A percentile compares a stretch with the other conserved stretches of the same genome.
phyloP scores from a whole-genome alignment of 495 filamentous ascomycete species.

The Terfezia boudieri region DNA sequence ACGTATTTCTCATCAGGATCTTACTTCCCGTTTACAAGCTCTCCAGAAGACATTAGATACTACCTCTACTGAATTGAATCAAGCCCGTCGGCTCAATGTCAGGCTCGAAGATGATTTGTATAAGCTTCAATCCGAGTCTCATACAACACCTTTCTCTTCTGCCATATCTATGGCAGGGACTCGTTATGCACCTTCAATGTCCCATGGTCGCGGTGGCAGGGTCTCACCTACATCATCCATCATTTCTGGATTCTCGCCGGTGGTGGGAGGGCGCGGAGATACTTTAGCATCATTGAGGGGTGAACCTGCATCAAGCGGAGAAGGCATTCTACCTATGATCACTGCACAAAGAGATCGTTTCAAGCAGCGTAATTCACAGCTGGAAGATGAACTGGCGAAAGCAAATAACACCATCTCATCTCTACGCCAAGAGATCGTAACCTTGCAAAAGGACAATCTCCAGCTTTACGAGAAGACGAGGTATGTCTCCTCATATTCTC shows the following conservation, averaged over 20 bases:
- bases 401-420: slow-evolving; percentile 60
- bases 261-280: slow-evolving; percentile 15
- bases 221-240: slow-evolving; percentile 93
- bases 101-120: slow-evolving; percentile 85
- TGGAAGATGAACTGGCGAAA: slow-evolving; percentile 78
- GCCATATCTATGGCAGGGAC: slow-evolving; percentile 85
- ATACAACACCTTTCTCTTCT: slow-evolving; percentile 54
- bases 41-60: slow-evolving; percentile 65
- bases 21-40: slow-evolving; percentile 55
- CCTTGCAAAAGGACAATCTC: slow-evolving; percentile 88
- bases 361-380: slow-evolving; percentile 80
- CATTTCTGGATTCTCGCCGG: slow-evolving; percentile 58
- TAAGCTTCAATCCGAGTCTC: slow-evolving; percentile 61
- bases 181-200: slow-evolving; percentile 55
- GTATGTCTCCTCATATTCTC: slow-evolving; percentile 81
- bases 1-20: slow-evolving; percentile 67
- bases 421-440: slow-evolving; percentile 72
- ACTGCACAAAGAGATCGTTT: slow-evolving; percentile 95
- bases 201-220: slow-evolving; percentile 37
- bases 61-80: slow-evolving; percentile 70
- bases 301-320: slow-evolving; percentile 28
- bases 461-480: slow-evolving; percentile 94
- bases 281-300: background rate
- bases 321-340: slow-evolving; percentile 91
- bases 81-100: slow-evolving; percentile 56